Conservation (phyloP, 495 filamentous ascomycete species). For the Aspergillus coremiiformis region DNA sequence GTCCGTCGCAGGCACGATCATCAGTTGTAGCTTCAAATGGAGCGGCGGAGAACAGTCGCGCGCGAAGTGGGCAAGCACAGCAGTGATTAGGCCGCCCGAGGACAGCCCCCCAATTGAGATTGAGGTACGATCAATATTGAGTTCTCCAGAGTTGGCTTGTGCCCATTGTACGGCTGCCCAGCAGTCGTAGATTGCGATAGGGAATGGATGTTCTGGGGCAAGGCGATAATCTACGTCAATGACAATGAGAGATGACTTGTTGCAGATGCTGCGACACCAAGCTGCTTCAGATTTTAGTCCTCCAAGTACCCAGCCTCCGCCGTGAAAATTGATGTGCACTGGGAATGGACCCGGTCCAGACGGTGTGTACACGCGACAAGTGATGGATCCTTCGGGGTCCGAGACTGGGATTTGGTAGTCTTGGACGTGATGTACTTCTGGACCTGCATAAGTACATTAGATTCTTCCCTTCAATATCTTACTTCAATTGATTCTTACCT, state of each 20-base stretch:
- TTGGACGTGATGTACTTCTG: constrained; percentile 26
- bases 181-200: constrained; percentile 26
- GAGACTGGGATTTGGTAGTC: constrained; percentile 27
- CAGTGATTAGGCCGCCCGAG: constrained; percentile 34
- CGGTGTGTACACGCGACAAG: constrained; percentile 30
- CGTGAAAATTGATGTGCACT: constrained; percentile 41
- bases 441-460: too few species aligned
- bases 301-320: constrained; percentile 41
- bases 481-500: too few species aligned
- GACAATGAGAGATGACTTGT: constrained; percentile 33
- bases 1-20: constrained; percentile 21
- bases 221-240: constrained; percentile 35
- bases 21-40: constrained; percentile 19
- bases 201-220: constrained; percentile 26
- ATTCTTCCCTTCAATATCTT: too few species aligned
- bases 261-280: constrained; percentile 37
- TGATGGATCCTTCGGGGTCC: constrained; percentile 27
- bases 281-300: constrained; percentile 32
- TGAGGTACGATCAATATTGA: constrained; percentile 44
- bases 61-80: constrained; percentile 40
- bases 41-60: constrained; percentile 31
- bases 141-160: constrained; percentile 17
- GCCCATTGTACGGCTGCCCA: constrained; percentile 37
- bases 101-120: constrained; percentile 44
- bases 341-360: constrained; percentile 33